Evolutionary conservation across 2,329 filamentous ascomycete species (phyloP).

Genomic region (Pezicula radicicola): DNA sequence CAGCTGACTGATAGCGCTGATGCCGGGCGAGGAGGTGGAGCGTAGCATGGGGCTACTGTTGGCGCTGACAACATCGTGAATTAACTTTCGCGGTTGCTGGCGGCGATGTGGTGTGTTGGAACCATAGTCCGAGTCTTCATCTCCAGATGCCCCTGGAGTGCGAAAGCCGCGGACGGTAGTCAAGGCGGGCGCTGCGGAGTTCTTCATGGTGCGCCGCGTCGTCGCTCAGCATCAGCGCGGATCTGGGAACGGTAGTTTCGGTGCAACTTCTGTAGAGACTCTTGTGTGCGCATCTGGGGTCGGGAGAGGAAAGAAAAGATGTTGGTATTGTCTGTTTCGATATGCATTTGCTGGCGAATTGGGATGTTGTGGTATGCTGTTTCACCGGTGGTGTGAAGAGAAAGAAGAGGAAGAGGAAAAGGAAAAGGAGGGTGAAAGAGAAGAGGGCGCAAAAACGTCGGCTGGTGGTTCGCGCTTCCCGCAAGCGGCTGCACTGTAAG

Average conservation of each 20-base stretch:
- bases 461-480: too few relatives aligned
- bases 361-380: slow-evolving; percentile 6
- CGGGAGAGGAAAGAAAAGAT: slow-evolving; percentile 13
- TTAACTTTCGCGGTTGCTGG: slow-evolving; percentile 25
- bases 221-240: slow-evolving; percentile 29
- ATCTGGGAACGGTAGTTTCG: slow-evolving; percentile 31
- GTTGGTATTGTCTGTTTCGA: slow-evolving; percentile 22
- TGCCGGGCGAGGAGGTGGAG: slow-evolving; percentile 38
- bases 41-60: slow-evolving; percentile 62
- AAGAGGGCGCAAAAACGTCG: too few relatives aligned
- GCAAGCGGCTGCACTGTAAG: too few relatives aligned
- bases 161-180: slow-evolving; percentile 30
- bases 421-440: neutral
- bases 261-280: slow-evolving; percentile 27
- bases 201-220: slow-evolving; percentile 31
- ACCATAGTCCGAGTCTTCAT: slow-evolving; percentile 52
- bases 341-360: slow-evolving; percentile 28
- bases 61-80: slow-evolving; percentile 41
- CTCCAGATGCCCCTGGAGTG: slow-evolving; percentile 41
- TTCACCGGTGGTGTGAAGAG: slow-evolving; percentile 21
- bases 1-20: slow-evolving; percentile 78
- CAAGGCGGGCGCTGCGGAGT: slow-evolving; percentile 20
- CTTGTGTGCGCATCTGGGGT: slow-evolving; percentile 27
- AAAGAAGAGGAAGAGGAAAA: slow-evolving; percentile 8
- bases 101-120: slow-evolving; percentile 32